These are phyloP conservation scores for Drechslerella coelobrocha DNA, from an alignment of 2,329 filamentous ascomycete species.

Conservation along the genomic window DNA sequence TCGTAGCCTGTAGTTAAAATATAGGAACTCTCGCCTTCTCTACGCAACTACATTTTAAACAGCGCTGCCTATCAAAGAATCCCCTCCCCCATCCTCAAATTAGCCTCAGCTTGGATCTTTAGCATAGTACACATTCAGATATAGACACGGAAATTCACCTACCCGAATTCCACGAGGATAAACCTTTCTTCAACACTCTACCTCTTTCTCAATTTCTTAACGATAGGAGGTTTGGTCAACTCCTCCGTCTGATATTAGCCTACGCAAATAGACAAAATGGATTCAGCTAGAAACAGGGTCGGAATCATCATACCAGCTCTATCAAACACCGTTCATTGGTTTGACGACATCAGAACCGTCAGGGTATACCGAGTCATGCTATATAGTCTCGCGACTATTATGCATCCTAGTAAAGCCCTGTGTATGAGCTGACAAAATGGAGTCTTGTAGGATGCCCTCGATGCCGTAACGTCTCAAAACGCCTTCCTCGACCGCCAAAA, in stretches of 20 bases:
- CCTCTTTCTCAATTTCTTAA: too few species aligned
- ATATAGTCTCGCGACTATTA: not conserved
- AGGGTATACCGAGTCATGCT: not conserved
- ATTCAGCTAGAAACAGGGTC: not conserved
- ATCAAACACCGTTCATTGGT: constrained; percentile 24
- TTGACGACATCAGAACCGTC: not conserved
- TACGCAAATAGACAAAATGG: not conserved
- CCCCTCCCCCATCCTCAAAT: too few species aligned
- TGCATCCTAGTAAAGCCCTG: not conserved
- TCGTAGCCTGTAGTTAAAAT: too few species aligned
- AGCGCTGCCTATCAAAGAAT: too few species aligned
- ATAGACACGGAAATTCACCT: too few species aligned
- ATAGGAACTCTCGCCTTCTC: too few species aligned
- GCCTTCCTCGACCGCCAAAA: constrained; percentile 4
- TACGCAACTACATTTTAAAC: too few species aligned
- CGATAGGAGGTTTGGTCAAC: too few species aligned
- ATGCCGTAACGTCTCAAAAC: constrained; percentile 1
- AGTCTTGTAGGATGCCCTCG: not conserved
- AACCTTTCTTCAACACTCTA: too few species aligned
- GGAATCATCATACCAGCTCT: constrained; percentile 24
- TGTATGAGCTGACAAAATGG: not conserved
- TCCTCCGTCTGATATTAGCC: not conserved
- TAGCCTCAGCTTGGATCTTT: too few species aligned
- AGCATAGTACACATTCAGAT: too few species aligned
- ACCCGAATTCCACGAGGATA: too few species aligned